Conservation (phyloP, 768 basidiomycete species). For the Asterophora lycoperdoides region DNA sequence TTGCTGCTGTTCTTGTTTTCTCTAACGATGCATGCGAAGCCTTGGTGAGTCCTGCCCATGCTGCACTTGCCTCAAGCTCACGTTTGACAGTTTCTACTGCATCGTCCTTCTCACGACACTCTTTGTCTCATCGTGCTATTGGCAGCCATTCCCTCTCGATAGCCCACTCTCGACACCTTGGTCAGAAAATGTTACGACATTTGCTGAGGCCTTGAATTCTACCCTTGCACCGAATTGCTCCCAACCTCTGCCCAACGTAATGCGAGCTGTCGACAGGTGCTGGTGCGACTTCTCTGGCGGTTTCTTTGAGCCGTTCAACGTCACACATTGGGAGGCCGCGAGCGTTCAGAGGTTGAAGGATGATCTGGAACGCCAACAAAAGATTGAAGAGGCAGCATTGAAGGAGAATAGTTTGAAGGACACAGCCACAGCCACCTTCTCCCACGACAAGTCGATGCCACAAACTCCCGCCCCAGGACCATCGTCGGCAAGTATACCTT, state of each 20-base stretch:
- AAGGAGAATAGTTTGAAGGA: constrained; percentile 9
- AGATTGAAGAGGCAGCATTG: constrained; percentile 17
- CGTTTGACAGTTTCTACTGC: constrained; percentile 69
- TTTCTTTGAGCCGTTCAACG: constrained; percentile 75
- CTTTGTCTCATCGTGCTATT: constrained; percentile 85
- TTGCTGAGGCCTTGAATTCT: constrained; percentile 58
- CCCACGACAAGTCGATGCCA: constrained; percentile 13
- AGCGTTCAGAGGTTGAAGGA: constrained; percentile 50
- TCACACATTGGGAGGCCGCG: constrained; percentile 67
- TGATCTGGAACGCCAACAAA: constrained; percentile 35
- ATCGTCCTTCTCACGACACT: constrained; percentile 78
- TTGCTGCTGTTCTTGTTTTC: constrained; percentile 74
- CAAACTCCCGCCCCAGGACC: constrained; percentile 15
- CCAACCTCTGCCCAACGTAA: constrained; percentile 46
- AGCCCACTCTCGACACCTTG: constrained; percentile 61
- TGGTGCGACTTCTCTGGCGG: constrained; percentile 78
- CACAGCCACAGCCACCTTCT: constrained; percentile 7
- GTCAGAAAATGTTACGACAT: constrained; percentile 69
- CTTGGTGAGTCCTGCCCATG: constrained; percentile 54
- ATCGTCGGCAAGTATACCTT: constrained; percentile 1
- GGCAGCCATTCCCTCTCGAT: constrained; percentile 74
- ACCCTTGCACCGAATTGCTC: constrained; percentile 38
- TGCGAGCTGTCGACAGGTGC: constrained; percentile 72
- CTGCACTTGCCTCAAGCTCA: constrained; percentile 5
- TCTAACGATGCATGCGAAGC: constrained; percentile 74